These are phyloP conservation scores for Tylopilus balloui DNA, from an alignment of 768 basidiomycete genomes.

Conservation along the genomic window DNA sequence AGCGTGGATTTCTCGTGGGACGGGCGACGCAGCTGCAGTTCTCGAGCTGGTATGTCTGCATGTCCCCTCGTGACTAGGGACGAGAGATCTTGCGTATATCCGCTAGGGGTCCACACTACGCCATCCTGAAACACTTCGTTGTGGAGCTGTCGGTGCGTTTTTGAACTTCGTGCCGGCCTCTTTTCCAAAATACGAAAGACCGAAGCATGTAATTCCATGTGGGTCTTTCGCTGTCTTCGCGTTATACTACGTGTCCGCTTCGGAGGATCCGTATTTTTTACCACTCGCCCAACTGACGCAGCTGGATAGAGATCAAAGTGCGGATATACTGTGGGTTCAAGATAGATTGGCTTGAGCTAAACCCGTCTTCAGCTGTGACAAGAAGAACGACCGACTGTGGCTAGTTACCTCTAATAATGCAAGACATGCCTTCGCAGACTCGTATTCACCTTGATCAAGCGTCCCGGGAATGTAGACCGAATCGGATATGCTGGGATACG, in stretches of 20 bases:
- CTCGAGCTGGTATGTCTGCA: not conserved
- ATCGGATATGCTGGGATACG: conserved; percentile 3
- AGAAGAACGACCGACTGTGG: not conserved
- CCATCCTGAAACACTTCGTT: conserved; percentile 29
- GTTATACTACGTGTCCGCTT: not conserved
- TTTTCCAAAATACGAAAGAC: conserved; percentile 13
- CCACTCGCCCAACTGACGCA: not conserved
- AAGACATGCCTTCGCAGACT: not conserved
- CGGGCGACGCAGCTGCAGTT: not conserved
- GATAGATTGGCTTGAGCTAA: not conserved
- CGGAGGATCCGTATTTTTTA: not conserved
- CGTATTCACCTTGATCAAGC: conserved; percentile 2
- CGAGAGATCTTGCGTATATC: conserved; percentile 18
- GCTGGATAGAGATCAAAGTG: conserved; percentile 23
- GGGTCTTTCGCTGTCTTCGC: conserved; percentile 17
- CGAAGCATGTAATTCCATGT: conserved; percentile 18
- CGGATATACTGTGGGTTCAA: conserved; percentile 20
- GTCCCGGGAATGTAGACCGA: conserved; percentile 2
- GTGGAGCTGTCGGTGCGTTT: conserved; percentile 36
- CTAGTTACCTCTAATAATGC: conserved; percentile 13
- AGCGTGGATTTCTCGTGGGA: not conserved
- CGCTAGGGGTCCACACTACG: conserved; percentile 29
- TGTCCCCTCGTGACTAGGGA: not conserved
- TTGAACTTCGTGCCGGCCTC: conserved; percentile 15
- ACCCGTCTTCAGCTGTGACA: conserved; percentile 1